Percentiles rank a stretch among this genome's conserved stretches.
Conservation (phyloP, 257 asterid genomes). For the Jacaranda copaia region DNA sequence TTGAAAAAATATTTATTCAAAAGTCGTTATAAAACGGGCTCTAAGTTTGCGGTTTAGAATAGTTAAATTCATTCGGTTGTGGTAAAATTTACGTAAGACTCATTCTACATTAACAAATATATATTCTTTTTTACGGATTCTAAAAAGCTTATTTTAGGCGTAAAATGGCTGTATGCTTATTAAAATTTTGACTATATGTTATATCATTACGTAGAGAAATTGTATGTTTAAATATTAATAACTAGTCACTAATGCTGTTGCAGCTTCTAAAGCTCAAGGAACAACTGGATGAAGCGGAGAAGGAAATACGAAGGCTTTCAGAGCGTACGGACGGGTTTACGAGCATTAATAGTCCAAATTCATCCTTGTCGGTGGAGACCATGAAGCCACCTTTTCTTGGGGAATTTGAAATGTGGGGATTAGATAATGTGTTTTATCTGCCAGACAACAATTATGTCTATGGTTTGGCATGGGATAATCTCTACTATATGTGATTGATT, state of each 20-base stretch:
- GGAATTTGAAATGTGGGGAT: constrained; percentile 55
- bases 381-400: constrained; percentile 52
- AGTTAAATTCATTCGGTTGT: too few relatives aligned
- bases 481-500: constrained; percentile 37
- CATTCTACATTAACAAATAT: too few relatives aligned
- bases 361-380: constrained; percentile 44
- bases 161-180: too few relatives aligned
- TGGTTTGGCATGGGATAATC: constrained; percentile 45
- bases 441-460: constrained; percentile 38
- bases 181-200: too few relatives aligned
- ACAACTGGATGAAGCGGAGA: constrained; percentile 61
- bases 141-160: too few relatives aligned
- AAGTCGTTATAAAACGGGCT: too few relatives aligned
- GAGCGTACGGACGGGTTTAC: constrained; percentile 49
- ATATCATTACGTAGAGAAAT: neutral
- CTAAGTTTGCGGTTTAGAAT: too few relatives aligned
- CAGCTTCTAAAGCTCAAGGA: constrained; percentile 63
- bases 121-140: too few relatives aligned
- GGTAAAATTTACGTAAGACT: too few relatives aligned
- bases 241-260: neutral
- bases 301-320: constrained; percentile 52
- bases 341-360: constrained; percentile 60
- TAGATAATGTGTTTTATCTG: constrained; percentile 52
- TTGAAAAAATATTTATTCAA: too few relatives aligned
- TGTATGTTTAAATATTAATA: neutral